phyloP scores from a whole-genome alignment of 352 stramenopile genomes.

The Globisporangium abappressorium region DNA sequence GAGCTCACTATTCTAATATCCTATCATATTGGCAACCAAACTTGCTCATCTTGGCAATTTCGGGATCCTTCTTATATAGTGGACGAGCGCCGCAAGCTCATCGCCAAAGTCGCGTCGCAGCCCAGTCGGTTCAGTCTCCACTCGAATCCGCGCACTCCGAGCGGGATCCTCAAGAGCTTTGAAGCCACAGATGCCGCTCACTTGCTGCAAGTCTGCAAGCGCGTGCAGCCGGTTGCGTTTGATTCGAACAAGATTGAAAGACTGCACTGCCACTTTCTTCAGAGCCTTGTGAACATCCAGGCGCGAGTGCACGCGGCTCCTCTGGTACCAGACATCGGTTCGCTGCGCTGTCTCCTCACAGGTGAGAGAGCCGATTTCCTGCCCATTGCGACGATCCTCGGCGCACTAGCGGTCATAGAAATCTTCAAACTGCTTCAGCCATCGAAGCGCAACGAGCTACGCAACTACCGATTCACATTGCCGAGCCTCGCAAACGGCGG shows the following conservation, averaged over 20 bases:
- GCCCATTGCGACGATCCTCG: conserved; percentile 26
- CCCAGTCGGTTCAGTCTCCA: conserved; percentile 21
- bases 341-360: conserved; percentile 21
- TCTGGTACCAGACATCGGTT: conserved; percentile 19
- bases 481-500: conserved; percentile 13
- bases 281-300: conserved; percentile 30
- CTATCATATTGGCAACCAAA: background rate
- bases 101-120: background rate
- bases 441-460: background rate
- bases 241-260: conserved; percentile 12
- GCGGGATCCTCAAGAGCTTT: conserved; percentile 22
- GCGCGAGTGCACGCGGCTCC: conserved; percentile 1
- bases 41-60: no score
- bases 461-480: conserved; percentile 13
- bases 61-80: background rate
- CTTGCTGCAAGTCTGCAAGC: conserved; percentile 16
- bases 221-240: conserved; percentile 11
- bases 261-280: conserved; percentile 30
- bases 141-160: conserved; percentile 13
- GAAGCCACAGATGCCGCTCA: background rate
- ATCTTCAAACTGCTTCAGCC: conserved; percentile 21
- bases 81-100: conserved; percentile 1
- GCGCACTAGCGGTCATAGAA: conserved; percentile 25
- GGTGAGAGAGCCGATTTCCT: conserved; percentile 17
- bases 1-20: background rate